Evolutionary conservation across 2,329 filamentous ascomycete genomes (phyloP).

Genomic region (Daldinia sp.): DNA sequence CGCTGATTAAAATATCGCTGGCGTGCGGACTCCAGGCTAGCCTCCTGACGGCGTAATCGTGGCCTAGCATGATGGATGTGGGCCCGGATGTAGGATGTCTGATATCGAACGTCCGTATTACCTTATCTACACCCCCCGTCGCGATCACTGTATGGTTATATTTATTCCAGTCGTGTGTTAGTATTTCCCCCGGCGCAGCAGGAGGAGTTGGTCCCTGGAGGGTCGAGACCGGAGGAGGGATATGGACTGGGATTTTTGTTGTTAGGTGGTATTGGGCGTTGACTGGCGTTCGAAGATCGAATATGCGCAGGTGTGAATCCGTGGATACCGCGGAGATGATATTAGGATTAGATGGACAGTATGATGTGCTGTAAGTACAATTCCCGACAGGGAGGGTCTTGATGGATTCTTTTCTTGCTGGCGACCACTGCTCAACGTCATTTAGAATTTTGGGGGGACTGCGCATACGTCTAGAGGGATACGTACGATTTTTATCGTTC

Average conservation of each 20-base stretch:
- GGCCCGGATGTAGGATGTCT: constrained; percentile 78
- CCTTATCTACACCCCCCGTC: constrained; percentile 86
- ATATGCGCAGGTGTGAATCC: constrained; percentile 88
- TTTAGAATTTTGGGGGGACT: background rate
- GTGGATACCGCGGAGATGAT: constrained; percentile 87
- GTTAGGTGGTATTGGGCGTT: constrained; percentile 89
- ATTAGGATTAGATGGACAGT: constrained; percentile 86
- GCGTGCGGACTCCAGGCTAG: constrained; percentile 93
- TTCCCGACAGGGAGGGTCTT: constrained; percentile 88
- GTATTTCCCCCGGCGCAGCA: constrained; percentile 76
- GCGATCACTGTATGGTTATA: constrained; percentile 87
- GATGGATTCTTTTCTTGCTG: constrained; percentile 75
- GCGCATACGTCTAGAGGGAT: background rate
- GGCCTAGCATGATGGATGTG: constrained; percentile 77
- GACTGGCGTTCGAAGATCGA: constrained; percentile 87
- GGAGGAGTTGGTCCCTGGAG: constrained; percentile 47
- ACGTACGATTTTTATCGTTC: constrained; percentile 84
- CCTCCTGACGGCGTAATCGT: constrained; percentile 88
- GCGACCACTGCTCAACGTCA: constrained; percentile 72
- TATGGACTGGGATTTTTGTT: constrained; percentile 83
- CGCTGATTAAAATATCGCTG: constrained; percentile 85
- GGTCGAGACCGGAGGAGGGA: constrained; percentile 60
- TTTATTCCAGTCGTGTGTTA: constrained; percentile 99
- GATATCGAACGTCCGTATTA: constrained; percentile 90
- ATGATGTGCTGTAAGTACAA: constrained; percentile 93